phyloP scores from a whole-genome alignment of 1,284 basidiomycete genomes.

The Fomes fomentarius region DNA sequence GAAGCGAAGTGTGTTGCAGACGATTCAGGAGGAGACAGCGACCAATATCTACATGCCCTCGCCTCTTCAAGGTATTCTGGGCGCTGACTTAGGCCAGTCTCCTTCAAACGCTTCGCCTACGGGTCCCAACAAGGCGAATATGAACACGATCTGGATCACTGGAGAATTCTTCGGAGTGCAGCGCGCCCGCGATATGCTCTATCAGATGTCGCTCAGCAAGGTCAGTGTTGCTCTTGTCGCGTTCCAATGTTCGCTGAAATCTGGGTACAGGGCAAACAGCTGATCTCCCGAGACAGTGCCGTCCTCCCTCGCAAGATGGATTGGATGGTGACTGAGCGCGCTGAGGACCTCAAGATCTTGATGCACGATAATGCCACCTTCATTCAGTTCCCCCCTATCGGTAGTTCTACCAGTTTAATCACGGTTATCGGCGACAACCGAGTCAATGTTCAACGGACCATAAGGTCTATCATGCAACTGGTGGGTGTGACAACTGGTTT shows the following conservation, averaged over 20 bases:
- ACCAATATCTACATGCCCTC: constrained; percentile 97
- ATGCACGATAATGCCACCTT: constrained; percentile 98
- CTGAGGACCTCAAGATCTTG: constrained; percentile 88
- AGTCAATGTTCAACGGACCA: constrained; percentile 94
- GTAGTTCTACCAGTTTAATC: constrained; percentile 89
- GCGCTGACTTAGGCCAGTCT: constrained; percentile 49
- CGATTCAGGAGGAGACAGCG: constrained; percentile 96
- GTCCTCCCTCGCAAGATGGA: constrained; percentile 96
- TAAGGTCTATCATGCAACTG: constrained; percentile 94
- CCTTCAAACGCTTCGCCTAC: constrained; percentile 26
- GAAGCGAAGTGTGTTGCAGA: constrained; percentile 87
- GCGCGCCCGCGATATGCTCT: constrained; percentile 93
- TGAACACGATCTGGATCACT: constrained; percentile 92
- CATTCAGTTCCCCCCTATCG: constrained; percentile 91
- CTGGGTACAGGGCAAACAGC: constrained; percentile 87
- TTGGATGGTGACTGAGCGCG: constrained; percentile 94
- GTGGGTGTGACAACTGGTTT: constrained; percentile 49
- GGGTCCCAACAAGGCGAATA: constrained; percentile 32
- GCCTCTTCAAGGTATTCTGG: constrained; percentile 85
- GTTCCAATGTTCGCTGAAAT: too few relatives aligned
- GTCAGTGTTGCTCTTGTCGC: constrained; percentile 47
- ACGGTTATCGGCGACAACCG: constrained; percentile 94
- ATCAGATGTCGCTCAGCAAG: constrained; percentile 86
- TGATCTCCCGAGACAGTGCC: constrained; percentile 92
- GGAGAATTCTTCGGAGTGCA: constrained; percentile 98